Conservation (phyloP, 2,329 filamentous ascomycete species). For the Annulohypoxylon truncatum region DNA sequence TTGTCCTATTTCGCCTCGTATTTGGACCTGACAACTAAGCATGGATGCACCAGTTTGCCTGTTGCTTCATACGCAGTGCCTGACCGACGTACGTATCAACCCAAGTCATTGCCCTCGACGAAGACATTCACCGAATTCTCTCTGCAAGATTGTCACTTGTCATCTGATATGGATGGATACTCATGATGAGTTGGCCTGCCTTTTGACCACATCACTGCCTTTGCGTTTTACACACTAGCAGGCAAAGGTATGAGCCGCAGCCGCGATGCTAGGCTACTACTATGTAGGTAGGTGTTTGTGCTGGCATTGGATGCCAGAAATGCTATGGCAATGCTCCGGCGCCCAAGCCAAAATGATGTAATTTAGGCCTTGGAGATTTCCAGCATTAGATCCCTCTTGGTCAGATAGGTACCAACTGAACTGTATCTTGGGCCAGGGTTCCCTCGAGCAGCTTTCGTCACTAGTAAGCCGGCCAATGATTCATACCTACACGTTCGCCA, state of each 20-base stretch:
- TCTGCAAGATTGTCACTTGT: conserved; percentile 29
- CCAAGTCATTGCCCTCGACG: conserved; percentile 13
- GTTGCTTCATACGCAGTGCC: conserved; percentile 21
- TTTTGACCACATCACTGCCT: conserved; percentile 34
- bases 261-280: conserved; percentile 6
- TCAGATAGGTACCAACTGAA: conserved; percentile 25
- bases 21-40: conserved; percentile 38
- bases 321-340: conserved; percentile 19
- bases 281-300: not conserved
- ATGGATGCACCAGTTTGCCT: conserved; percentile 33
- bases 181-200: conserved; percentile 37
- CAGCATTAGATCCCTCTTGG: conserved; percentile 23
- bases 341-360: conserved; percentile 39
- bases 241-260: conserved; percentile 32
- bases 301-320: conserved; percentile 2
- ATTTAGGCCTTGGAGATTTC: conserved; percentile 30
- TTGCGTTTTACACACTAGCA: conserved; percentile 23
- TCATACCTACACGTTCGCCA: conserved; percentile 8
- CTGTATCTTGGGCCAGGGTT: conserved; percentile 23
- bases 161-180: conserved; percentile 31
- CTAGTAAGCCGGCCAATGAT: conserved; percentile 23
- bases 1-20: conserved; percentile 37
- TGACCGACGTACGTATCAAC: conserved; percentile 24
- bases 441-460: conserved; percentile 8
- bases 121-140: conserved; percentile 36